Conservation (phyloP, 495 filamentous ascomycete species). For the Bacidia rubella region DNA sequence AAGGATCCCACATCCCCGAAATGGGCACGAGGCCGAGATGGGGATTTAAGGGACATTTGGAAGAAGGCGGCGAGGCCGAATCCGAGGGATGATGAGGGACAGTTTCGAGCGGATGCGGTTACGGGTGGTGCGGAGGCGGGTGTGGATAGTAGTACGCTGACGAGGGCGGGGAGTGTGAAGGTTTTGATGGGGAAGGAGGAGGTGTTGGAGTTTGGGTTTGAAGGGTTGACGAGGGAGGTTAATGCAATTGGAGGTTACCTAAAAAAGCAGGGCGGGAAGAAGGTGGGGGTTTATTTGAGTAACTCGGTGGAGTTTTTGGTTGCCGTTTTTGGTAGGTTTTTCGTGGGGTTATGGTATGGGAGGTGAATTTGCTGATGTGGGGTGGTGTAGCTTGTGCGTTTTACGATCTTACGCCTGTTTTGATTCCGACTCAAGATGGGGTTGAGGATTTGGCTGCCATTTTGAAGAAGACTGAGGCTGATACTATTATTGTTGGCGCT, state of each 20-base stretch:
- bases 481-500: conserved; percentile 71
- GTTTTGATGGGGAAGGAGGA: conserved; percentile 67
- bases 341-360: neutral
- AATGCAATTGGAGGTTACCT: conserved; percentile 72
- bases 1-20: conserved; percentile 69
- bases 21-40: conserved; percentile 70
- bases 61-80: conserved; percentile 51
- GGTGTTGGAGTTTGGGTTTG: conserved; percentile 54
- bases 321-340: conserved; percentile 46
- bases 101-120: conserved; percentile 38
- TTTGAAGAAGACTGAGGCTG: conserved; percentile 54
- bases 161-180: conserved; percentile 58
- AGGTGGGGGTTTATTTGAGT: conserved; percentile 79
- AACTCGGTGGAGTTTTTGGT: conserved; percentile 84
- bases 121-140: conserved; percentile 16
- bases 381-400: conserved; percentile 52
- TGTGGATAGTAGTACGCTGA: conserved; percentile 39
- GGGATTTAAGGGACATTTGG: conserved; percentile 91
- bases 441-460: conserved; percentile 51
- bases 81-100: conserved; percentile 43
- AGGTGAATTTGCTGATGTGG: conserved; percentile 9
- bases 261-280: conserved; percentile 50
- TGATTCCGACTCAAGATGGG: conserved; percentile 70
- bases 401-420: conserved; percentile 63
- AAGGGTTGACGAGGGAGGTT: conserved; percentile 70